Percentiles rank a stretch among this genome's conserved stretches.
Evolutionary conservation across 163 green algal genomes (phyloP).

Genomic region (Chloromonas sp.): DNA sequence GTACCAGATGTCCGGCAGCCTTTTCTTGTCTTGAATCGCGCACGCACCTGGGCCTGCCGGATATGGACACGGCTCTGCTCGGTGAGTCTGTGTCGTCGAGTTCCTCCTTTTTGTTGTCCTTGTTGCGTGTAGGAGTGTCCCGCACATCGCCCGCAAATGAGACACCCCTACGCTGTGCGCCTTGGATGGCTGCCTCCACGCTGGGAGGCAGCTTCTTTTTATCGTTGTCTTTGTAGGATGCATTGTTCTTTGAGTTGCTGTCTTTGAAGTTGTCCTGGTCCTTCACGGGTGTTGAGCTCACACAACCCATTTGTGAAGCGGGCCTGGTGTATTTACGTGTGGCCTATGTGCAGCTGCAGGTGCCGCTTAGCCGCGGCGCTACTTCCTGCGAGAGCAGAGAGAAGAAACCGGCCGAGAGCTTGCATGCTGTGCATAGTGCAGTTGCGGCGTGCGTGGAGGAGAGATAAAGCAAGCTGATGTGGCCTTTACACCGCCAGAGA

Average conservation of each 20-base stretch:
- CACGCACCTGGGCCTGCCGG: constrained; percentile 3
- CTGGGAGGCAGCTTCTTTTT: not conserved
- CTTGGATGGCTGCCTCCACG: not conserved
- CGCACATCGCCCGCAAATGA: constrained; percentile 4
- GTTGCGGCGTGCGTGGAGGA: too few relatives aligned
- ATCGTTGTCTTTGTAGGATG: not conserved
- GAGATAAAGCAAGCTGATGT: too few relatives aligned
- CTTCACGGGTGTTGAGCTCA: constrained; percentile 2
- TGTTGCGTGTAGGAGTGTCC: constrained; percentile 1
- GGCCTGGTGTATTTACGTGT: too few relatives aligned
- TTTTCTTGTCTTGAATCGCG: not conserved
- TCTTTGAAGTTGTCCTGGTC: not conserved
- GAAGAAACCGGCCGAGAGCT: too few relatives aligned
- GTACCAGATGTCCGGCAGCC: too few relatives aligned
- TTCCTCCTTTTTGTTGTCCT: not conserved
- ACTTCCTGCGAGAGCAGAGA: too few relatives aligned
- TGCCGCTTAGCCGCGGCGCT: too few relatives aligned
- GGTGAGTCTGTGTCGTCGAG: not conserved
- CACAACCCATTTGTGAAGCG: constrained; percentile 1
- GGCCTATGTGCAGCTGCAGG: too few relatives aligned
- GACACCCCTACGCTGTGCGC: not conserved
- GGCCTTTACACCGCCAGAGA: too few relatives aligned
- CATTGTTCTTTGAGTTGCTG: not conserved
- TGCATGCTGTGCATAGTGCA: too few relatives aligned
- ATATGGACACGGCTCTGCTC: not conserved